phyloP scores from a whole-genome alignment of 1,284 basidiomycete genomes.

The Leccinum pachyderme region DNA sequence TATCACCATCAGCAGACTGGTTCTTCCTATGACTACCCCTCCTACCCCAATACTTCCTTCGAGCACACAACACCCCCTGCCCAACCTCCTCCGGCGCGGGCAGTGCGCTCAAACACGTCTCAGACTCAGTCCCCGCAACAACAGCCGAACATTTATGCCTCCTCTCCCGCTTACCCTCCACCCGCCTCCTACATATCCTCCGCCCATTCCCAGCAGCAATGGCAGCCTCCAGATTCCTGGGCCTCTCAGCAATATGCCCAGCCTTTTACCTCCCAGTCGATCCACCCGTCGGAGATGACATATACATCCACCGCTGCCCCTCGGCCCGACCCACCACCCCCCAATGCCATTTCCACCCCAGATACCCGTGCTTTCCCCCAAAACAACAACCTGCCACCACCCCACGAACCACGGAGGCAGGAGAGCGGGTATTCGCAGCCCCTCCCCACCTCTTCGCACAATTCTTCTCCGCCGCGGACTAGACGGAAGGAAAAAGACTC shows the following conservation, averaged over 20 bases:
- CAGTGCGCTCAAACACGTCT: conserved; percentile 37
- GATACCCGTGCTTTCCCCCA: conserved; percentile 26
- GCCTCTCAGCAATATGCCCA: conserved; percentile 34
- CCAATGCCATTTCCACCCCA: conserved; percentile 30
- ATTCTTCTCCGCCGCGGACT: conserved; percentile 30
- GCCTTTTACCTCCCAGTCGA: conserved; percentile 28
- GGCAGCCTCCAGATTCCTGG: conserved; percentile 36
- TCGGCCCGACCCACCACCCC: conserved; percentile 19
- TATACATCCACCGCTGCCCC: conserved; percentile 33
- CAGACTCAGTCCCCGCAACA: conserved; percentile 41
- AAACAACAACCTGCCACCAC: conserved; percentile 18
- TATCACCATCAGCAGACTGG: conserved; percentile 48
- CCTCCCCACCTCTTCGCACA: conserved; percentile 29
- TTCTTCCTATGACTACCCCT: conserved; percentile 50
- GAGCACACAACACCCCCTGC: conserved; percentile 37
- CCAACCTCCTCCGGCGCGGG: conserved; percentile 30
- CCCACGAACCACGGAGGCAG: conserved; percentile 32
- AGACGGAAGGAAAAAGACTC: conserved; percentile 39
- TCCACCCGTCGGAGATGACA: conserved; percentile 31
- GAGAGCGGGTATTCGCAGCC: conserved; percentile 33
- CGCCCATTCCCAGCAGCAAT: conserved; percentile 35
- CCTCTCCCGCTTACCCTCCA: conserved; percentile 25
- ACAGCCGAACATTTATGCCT: conserved; percentile 28
- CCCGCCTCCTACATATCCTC: conserved; percentile 31
- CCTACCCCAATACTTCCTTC: conserved; percentile 43